phyloP scores from a whole-genome alignment of 768 basidiomycete genomes.

The Mrakia gelida region DNA sequence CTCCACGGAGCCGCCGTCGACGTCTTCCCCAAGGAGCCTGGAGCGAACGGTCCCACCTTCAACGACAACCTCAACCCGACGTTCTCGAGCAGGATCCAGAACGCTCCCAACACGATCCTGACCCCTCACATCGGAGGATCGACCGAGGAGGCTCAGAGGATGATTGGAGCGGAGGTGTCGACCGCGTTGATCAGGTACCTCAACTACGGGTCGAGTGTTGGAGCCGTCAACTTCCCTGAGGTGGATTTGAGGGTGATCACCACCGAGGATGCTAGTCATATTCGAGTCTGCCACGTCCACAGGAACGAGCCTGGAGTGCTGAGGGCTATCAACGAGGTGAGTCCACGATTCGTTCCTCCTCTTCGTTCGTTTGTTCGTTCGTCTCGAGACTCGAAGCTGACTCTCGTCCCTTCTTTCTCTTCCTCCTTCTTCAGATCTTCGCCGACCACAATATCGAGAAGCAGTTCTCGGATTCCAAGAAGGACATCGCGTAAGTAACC shows the following conservation, averaged over 20 bases:
- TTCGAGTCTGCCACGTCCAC: conserved; percentile 94
- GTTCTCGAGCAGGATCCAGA: conserved; percentile 72
- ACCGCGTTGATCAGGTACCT: conserved; percentile 80
- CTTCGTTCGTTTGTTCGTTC: not conserved
- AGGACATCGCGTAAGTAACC: conserved; percentile 38
- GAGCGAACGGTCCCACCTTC: conserved; percentile 79
- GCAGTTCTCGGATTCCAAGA: conserved; percentile 80
- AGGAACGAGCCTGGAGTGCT: conserved; percentile 82
- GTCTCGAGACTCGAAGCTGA: not conserved
- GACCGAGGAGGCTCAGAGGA: conserved; percentile 94
- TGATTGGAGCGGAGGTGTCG: conserved; percentile 95
- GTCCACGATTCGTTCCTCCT: not conserved
- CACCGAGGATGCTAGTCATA: conserved; percentile 65
- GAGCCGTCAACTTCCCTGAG: conserved; percentile 98
- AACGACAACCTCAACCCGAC: conserved; percentile 73
- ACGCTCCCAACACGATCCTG: conserved; percentile 83
- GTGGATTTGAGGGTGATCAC: conserved; percentile 91
- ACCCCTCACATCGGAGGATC: conserved; percentile 99
- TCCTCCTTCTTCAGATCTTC: conserved; percentile 47
- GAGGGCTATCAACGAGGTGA: conserved; percentile 80
- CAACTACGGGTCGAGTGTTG: conserved; percentile 81
- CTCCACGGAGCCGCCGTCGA: conserved; percentile 89
- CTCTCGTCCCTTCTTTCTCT: not conserved
- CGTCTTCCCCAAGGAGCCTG: conserved; percentile 91
- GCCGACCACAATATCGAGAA: conserved; percentile 98